These are phyloP conservation scores for Colletotrichum coccodes DNA, from an alignment of 2,329 filamentous ascomycete species.

Conservation along the genomic window DNA sequence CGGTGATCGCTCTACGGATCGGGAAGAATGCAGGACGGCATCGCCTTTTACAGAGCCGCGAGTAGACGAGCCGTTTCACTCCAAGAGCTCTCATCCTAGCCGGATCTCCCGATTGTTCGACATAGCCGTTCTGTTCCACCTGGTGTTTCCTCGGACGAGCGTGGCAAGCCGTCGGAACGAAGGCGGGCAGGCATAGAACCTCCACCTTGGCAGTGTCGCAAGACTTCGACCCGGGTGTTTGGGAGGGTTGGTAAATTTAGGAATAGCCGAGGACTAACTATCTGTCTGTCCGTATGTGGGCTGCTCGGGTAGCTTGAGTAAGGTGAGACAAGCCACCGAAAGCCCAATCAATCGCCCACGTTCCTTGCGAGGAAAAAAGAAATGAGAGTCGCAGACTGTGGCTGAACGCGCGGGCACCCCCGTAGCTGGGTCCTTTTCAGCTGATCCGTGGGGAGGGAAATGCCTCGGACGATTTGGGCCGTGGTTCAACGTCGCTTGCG, in stretches of 20 bases:
- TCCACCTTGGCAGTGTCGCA: background rate
- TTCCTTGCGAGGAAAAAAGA: background rate
- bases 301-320: background rate
- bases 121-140: background rate
- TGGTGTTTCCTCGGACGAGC: background rate
- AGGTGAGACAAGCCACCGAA: background rate
- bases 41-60: background rate
- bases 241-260: background rate
- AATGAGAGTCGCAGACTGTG: background rate
- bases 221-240: background rate
- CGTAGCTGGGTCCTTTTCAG: background rate
- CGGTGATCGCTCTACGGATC: no score
- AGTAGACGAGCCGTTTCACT: background rate
- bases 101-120: background rate
- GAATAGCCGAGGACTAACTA: background rate
- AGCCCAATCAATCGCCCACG: background rate
- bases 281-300: background rate
- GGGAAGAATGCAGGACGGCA: no score
- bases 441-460: background rate
- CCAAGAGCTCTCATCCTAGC: background rate
- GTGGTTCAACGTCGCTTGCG: background rate
- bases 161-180: background rate
- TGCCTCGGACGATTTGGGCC: slow-evolving; percentile 17
- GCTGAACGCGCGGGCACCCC: background rate
- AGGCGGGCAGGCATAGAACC: background rate